Evolutionary conservation across 2,329 filamentous ascomycete species (phyloP).

Genomic region (Fusarium mexicanum): DNA sequence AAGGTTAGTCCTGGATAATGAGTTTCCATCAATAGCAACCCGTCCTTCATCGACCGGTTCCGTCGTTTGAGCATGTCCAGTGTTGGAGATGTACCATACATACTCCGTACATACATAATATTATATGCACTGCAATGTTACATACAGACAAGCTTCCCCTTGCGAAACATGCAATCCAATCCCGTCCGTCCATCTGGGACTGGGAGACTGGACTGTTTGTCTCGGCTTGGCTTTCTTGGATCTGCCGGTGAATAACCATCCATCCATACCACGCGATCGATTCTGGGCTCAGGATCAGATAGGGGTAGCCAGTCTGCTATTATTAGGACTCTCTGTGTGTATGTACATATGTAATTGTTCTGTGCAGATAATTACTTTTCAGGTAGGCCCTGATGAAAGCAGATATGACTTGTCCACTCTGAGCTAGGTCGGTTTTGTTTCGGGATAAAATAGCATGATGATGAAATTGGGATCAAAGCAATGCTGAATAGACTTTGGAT

Average conservation of each 20-base stretch:
- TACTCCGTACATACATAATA: neutral
- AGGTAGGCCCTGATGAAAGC: neutral
- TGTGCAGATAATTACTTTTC: slow-evolving; percentile 2
- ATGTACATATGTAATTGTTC: neutral
- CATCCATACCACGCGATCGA: slow-evolving; percentile 23
- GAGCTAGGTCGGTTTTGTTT: neutral
- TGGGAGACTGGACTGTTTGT: neutral
- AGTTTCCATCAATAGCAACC: slow-evolving; percentile 14
- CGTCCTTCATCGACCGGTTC: neutral
- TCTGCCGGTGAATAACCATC: slow-evolving; percentile 16
- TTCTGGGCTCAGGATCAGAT: neutral
- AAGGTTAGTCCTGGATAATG: neutral
- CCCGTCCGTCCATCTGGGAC: neutral
- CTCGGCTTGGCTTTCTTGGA: slow-evolving; percentile 13
- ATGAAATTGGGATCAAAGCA: slow-evolving; percentile 1
- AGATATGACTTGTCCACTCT: neutral
- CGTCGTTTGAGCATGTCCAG: neutral
- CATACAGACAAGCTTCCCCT: slow-evolving; percentile 8
- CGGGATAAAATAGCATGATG: slow-evolving; percentile 2
- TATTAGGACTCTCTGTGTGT: neutral
- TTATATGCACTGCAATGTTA: slow-evolving; percentile 1
- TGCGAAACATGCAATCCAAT: slow-evolving; percentile 13
- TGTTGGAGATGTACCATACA: neutral
- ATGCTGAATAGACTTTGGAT: neutral
- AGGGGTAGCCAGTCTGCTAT: slow-evolving; percentile 7